phyloP scores from a whole-genome alignment of 176 grass and related monocot species.

The Puya raimondii region DNA sequence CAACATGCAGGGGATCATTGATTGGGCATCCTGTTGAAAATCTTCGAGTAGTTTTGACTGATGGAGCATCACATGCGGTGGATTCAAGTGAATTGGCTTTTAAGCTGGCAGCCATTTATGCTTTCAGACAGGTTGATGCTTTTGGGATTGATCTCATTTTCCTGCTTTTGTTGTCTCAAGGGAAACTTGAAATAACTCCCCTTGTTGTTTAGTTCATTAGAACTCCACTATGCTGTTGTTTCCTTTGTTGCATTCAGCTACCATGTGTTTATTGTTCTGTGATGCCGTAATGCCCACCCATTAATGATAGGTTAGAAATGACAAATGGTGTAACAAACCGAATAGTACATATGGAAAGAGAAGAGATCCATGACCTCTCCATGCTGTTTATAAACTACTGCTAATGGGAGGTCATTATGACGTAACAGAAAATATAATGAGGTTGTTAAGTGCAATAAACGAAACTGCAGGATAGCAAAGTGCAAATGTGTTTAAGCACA shows the following conservation, averaged over 20 bases:
- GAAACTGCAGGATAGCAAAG: too few species aligned
- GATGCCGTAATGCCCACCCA: background rate
- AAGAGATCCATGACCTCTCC: too few species aligned
- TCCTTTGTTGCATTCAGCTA: too few species aligned
- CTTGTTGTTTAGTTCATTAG: background rate
- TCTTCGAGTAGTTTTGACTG: constrained; percentile 68
- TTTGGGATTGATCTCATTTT: constrained; percentile 2
- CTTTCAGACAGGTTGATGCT: constrained; percentile 78
- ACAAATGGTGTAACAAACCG: too few species aligned
- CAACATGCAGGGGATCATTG: constrained; percentile 61
- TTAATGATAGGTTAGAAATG: too few species aligned
- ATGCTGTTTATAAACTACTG: too few species aligned
- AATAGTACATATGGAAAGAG: too few species aligned
- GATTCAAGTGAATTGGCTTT: constrained; percentile 99
- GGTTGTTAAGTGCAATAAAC: too few species aligned
- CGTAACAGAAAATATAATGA: too few species aligned
- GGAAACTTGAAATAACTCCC: background rate
- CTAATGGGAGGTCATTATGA: too few species aligned
- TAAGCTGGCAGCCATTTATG: constrained; percentile 93
- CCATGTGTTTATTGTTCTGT: background rate
- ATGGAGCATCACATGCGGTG: constrained; percentile 88
- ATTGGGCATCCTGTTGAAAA: constrained; percentile 93
- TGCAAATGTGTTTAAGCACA: too few species aligned
- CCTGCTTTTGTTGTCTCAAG: background rate
- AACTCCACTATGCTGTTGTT: too few species aligned